These are phyloP conservation scores for Pichia sp. DNA, from an alignment of 1,139 yeast genomes.

Conservation along the genomic window DNA sequence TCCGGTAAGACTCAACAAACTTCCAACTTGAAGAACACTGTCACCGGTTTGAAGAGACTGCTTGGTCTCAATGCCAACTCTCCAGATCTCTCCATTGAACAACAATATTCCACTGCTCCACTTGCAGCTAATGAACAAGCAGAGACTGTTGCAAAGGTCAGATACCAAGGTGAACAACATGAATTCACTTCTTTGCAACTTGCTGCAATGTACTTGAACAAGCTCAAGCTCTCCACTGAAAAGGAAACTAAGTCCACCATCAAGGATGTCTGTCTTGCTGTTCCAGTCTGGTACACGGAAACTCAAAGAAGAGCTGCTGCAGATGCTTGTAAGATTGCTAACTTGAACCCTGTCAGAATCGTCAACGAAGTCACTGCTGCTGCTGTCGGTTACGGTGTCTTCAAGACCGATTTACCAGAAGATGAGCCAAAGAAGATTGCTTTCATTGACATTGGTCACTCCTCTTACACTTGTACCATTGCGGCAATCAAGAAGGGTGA, in stretches of 20 bases:
- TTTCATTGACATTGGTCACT: slow-evolving; percentile 94
- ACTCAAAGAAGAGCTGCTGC: slow-evolving; percentile 94
- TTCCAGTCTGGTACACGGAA: slow-evolving; percentile 97
- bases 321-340: slow-evolving; percentile 94
- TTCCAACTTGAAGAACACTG: slow-evolving; percentile 93
- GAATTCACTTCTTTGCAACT: slow-evolving; percentile 85
- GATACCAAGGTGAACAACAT: slow-evolving; percentile 71
- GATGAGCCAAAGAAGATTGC: slow-evolving; percentile 87
- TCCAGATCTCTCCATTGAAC: slow-evolving; percentile 73
- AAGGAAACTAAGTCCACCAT: slow-evolving; percentile 79
- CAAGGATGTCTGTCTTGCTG: slow-evolving; percentile 87
- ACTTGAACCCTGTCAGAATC: slow-evolving; percentile 95
- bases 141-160: slow-evolving; percentile 76
- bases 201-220: slow-evolving; percentile 90
- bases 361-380: slow-evolving; percentile 98
- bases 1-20: slow-evolving; percentile 93
- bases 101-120: slow-evolving; percentile 63
- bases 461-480: slow-evolving; percentile 85
- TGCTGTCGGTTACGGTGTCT: slow-evolving; percentile 98
- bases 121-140: slow-evolving; percentile 61
- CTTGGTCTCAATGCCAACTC: slow-evolving; percentile 72
- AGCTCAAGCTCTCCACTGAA: slow-evolving; percentile 72
- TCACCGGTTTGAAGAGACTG: slow-evolving; percentile 87
- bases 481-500: slow-evolving; percentile 96
- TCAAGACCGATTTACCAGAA: slow-evolving; percentile 93